These are phyloP conservation scores for Dioscorea cayenensis DNA, from an alignment of 116 monocot species.

Conservation along the genomic window DNA sequence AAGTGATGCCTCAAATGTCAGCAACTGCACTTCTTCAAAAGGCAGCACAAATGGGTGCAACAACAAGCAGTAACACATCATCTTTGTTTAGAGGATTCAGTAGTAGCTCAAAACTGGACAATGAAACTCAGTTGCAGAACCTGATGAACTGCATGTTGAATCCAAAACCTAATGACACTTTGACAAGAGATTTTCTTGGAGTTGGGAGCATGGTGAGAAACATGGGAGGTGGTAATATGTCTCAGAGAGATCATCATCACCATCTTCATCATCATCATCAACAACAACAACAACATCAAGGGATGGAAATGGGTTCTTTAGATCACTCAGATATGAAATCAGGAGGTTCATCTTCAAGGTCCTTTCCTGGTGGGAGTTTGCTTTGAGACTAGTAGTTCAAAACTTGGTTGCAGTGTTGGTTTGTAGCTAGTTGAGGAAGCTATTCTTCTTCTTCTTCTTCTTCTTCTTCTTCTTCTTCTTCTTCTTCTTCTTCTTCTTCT, in stretches of 20 bases:
- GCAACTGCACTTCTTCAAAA: constrained; percentile 78
- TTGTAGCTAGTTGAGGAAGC: background rate
- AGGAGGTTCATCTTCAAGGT: constrained; percentile 4
- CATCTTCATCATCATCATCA: too few relatives aligned
- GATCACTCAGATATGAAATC: constrained; percentile 39
- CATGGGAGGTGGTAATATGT: constrained; percentile 20
- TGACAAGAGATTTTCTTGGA: constrained; percentile 68
- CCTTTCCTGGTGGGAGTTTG: constrained; percentile 24
- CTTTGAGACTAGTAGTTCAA: background rate
- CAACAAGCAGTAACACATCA: constrained; percentile 23
- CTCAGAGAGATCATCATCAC: constrained; percentile 12
- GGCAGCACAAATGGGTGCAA: constrained; percentile 67
- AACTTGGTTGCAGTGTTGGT: background rate
- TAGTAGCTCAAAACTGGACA: constrained; percentile 21
- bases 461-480: too few relatives aligned
- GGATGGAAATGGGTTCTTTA: constrained; percentile 28
- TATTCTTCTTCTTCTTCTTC: too few relatives aligned
- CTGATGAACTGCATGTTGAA: constrained; percentile 66
- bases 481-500: too few relatives aligned
- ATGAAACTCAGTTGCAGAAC: constrained; percentile 41
- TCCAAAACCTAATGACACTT: constrained; percentile 18
- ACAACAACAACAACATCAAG: constrained; percentile 11
- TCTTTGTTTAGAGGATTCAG: constrained; percentile 28
- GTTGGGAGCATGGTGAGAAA: constrained; percentile 38
- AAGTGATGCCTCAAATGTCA: constrained; percentile 54